Base-by-base conservation (phyloP, 2,329 filamentous ascomycete species). In the Beauveria scarabaeidicola region DNA sequence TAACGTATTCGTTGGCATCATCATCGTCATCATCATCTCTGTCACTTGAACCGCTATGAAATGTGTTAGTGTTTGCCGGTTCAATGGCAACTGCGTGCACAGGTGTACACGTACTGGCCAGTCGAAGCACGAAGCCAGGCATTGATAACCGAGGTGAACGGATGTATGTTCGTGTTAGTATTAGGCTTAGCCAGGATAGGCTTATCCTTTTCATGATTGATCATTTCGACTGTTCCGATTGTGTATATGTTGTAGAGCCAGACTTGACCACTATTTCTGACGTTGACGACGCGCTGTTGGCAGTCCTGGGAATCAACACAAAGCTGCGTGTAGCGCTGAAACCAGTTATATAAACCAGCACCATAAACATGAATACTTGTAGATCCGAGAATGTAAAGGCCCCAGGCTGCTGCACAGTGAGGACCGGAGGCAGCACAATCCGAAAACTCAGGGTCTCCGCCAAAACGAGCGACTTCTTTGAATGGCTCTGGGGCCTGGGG, bases 281-380 rank as follows among this genome's bases (percentile, higher is more conserved):
- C 19, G 11, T 61, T 32, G 23, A 62, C 5, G 13, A 56, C 36
- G 5, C 56, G 36, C 27, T 60, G 15, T 32, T 67, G 66, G 52
- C 66, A 67, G 50, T 52, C 27, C n/a, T 65, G 56, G 2, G 61
- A 40, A 52, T 66, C 62, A 43, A 68, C 50, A 50, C 66, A 68
- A 17, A 21, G 48, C 54, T 68, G 65, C 1, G 57, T 44, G 52
- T 67, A 67, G 19, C 44, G 36, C 0, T 59, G 38, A 52, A 67
- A 69, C 63, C 63, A 68, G 25, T 56, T 64, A 40, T 68, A 68
- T n/a, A 68, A 11, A 1, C 67, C 67, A 1, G 67, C 67, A 25
- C 64, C 62, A 4, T 61, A 62, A 25, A 69, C 61, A 3, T 57
- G 57, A 8, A 69, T 52, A 38, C 63, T 60, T 1, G 47, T 53